A percentile compares a stretch with the other conserved stretches of the same genome.
These are phyloP conservation scores for Alternaria gaisen DNA, from an alignment of 2,329 filamentous ascomycete genomes.

Conservation along the genomic window DNA sequence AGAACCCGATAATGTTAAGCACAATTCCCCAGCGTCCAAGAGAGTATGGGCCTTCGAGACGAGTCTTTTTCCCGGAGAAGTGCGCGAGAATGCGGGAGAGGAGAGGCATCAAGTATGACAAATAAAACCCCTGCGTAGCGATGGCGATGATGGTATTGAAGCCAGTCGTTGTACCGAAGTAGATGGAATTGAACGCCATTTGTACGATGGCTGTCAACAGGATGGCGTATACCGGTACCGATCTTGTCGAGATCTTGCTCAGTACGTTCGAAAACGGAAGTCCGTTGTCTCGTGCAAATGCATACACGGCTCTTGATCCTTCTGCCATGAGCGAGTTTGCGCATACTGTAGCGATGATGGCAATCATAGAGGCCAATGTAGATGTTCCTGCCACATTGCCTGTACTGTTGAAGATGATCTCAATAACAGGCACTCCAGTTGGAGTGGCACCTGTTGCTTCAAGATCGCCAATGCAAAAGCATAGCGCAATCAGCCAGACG, in stretches of 20 bases:
- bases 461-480: slow-evolving; percentile 56
- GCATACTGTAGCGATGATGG: slow-evolving; percentile 58
- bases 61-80: slow-evolving; percentile 54
- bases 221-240: slow-evolving; percentile 62
- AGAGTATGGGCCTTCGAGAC: slow-evolving; percentile 56
- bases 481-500: slow-evolving; percentile 51
- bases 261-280: slow-evolving; percentile 61
- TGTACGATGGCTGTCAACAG: slow-evolving; percentile 59
- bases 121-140: slow-evolving; percentile 66
- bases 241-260: slow-evolving; percentile 58
- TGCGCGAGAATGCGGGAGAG: slow-evolving; percentile 60
- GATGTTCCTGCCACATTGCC: slow-evolving; percentile 56
- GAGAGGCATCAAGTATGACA: slow-evolving; percentile 66
- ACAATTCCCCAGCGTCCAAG: slow-evolving; percentile 56
- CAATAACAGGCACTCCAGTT: slow-evolving; percentile 63
- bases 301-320: slow-evolving; percentile 58
- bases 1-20: slow-evolving; percentile 61
- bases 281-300: slow-evolving; percentile 62
- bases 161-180: slow-evolving; percentile 64
- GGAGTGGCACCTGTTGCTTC: slow-evolving; percentile 54
- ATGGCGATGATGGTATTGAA: slow-evolving; percentile 67
- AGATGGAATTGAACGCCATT: slow-evolving; percentile 63
- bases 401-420: slow-evolving; percentile 62
- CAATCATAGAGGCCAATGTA: slow-evolving; percentile 58
- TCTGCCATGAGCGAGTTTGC: slow-evolving; percentile 60